Conservation (phyloP, 1,284 basidiomycete genomes). For the Cutaneotrichosporon curvatum region DNA sequence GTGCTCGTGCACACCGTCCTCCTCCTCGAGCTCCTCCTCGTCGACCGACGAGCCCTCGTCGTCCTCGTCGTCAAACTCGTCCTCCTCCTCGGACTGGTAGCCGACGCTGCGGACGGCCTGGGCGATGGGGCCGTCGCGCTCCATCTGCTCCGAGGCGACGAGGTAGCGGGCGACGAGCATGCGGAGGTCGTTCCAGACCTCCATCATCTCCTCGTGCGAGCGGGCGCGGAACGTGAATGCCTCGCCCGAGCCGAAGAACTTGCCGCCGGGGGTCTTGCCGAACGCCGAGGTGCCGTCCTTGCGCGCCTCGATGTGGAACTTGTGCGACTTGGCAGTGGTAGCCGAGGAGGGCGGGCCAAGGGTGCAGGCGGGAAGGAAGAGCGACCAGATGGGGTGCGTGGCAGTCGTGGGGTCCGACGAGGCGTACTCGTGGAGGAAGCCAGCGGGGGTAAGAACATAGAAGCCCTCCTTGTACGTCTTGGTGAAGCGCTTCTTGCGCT, state of each 20-base stretch:
- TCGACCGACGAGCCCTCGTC: constrained; percentile 69
- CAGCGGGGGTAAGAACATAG: constrained; percentile 90
- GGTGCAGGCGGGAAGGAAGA: constrained; percentile 93
- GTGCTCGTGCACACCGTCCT: constrained; percentile 36
- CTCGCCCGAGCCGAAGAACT: constrained; percentile 49
- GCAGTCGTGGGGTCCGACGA: constrained; percentile 66
- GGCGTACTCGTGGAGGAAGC: constrained; percentile 87
- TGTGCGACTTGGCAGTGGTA: constrained; percentile 67
- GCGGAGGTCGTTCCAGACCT: constrained; percentile 98
- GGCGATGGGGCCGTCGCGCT: constrained; percentile 84
- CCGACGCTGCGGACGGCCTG: constrained; percentile 85
- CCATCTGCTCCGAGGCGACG: constrained; percentile 88
- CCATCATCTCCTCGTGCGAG: constrained; percentile 96
- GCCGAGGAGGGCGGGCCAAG: constrained; percentile 82
- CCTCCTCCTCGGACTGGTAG: constrained; percentile 58
- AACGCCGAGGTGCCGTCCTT: constrained; percentile 57
- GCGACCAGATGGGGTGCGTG: constrained; percentile 69
- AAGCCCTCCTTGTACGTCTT: constrained; percentile 80
- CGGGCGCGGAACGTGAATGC: constrained; percentile 90
- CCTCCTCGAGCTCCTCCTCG: constrained; percentile 48
- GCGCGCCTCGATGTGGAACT: constrained; percentile 94
- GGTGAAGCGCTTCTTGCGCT: constrained; percentile 96
- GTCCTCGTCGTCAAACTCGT: constrained; percentile 60
- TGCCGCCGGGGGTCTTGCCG: constrained; percentile 57
- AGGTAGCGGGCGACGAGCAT: constrained; percentile 96